Base-by-base conservation (phyloP, 1,284 basidiomycete species). In the Ceratobasidium sp. region DNA sequence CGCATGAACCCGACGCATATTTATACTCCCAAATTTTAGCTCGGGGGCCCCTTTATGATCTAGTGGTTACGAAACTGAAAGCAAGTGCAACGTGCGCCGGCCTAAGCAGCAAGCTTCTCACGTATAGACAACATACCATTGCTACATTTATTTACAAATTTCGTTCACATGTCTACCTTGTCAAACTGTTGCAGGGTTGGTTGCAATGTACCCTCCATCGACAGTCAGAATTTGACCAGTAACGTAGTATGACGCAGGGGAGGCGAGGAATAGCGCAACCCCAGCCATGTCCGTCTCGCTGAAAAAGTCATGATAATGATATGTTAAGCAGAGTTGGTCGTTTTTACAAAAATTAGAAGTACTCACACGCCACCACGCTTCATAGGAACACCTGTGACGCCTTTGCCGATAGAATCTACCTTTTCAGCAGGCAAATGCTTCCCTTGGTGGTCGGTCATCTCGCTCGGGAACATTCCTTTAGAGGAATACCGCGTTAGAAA, bases 201-300 rank as follows among this genome's bases (percentile, higher is more conserved):
- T 91, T n/a, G 90, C 87, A 3, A 90, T 80, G 82, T 89, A 93
- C 1, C 93, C 92, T 42, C 93, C 93, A 81, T 94, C 93, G 50
- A 94, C 88, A 23, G 90, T 84, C 59, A 94, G 87, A 81, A 94
- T 91, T 81, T 93, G 91, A 10, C 93, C 93, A 80, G 91, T 93
- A 78, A 88, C 90, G 82, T 93, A 94, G 65, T 87, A 89, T 42
- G 91, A 93, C 3, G 91, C 91, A 26, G 86, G 88, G 5, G 93
- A 93, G 2, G 88, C 91, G 13, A 94, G 87, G 82, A 93, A 94
- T 10, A 94, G 87, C 1, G 86, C 92, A 6, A 92, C 92, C 12
- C 91, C 93, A 13, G 91, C 92, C 83, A 94, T 90, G 82, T 94
- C 93, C 77, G 88, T 86, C 1, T 87, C 89, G 42, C 92, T 94